These are phyloP conservation scores for Fraxinus cuspidata DNA, from an alignment of 257 asterid genomes.

Conservation along the genomic window DNA sequence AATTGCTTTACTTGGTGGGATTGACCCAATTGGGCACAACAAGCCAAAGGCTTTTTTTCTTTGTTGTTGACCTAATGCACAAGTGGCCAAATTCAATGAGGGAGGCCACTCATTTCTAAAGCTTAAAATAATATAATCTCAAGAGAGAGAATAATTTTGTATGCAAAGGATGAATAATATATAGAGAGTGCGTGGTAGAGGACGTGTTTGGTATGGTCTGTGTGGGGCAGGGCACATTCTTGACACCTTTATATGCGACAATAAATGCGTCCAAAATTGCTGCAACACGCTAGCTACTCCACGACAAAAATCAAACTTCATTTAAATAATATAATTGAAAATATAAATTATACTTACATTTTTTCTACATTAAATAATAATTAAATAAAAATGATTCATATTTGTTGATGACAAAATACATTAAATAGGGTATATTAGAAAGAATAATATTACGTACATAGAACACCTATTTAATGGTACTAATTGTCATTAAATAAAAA, in stretches of 20 bases:
- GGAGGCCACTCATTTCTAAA: conserved; percentile 22
- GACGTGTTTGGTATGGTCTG: conserved; percentile 28
- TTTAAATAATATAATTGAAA: too few species aligned
- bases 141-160: not conserved
- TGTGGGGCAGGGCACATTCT: conserved; percentile 75
- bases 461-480: too few species aligned
- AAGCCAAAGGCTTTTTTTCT: conserved; percentile 57
- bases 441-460: too few species aligned
- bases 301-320: not conserved
- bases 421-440: too few species aligned
- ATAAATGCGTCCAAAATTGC: conserved; percentile 41
- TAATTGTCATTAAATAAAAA: too few species aligned
- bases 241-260: conserved; percentile 59
- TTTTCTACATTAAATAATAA: too few species aligned
- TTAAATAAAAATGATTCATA: too few species aligned
- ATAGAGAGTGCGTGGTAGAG: too few species aligned
- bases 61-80: conserved; percentile 67
- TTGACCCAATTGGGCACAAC: conserved; percentile 51
- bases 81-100: conserved; percentile 36
- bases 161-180: too few species aligned
- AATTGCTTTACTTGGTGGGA: conserved; percentile 29
- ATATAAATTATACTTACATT: too few species aligned
- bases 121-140: not conserved
- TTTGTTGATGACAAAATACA: too few species aligned
- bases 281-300: conserved; percentile 24